Evolutionary conservation across 495 filamentous ascomycete species (phyloP), one percentile per base, ranked within the genome.

Genomic region (Penicillium robsamsonii): DNA sequence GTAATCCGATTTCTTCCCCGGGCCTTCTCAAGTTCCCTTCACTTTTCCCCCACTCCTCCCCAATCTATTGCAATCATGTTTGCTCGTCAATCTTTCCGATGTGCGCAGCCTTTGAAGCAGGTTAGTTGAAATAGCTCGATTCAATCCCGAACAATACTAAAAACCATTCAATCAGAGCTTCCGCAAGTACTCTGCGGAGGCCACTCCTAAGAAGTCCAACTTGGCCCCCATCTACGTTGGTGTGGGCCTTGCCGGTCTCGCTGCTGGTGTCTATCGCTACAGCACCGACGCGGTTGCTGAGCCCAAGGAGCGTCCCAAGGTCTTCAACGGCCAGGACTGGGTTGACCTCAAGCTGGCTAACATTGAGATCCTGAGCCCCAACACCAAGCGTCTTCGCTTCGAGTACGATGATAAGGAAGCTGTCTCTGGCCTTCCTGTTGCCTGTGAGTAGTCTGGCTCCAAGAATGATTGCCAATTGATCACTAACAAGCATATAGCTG

Each of bases 301-400:
- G 65, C 64, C 63, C 55, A 70, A 73, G 62, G 67, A 76, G 25
- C 69, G 72, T 33, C 59, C 68, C 31, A 77, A 74, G 66, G 70
- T 88, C 31, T 89, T 98, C 71, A 87, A 79, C 17, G 95, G 93
- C 55, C 90, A 94, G 73, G 92, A 91, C 63, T 96, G 89, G 73
- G 71, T 96, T 41, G 81, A 83, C 57, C 82, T 96, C 59, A 84
- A 87, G 77, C 80, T 98, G 43, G 84, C 90, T 42, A 81, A 84
- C n/a, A 80, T 90, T 59, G 87, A 91, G 74, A 64, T 70, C 13
- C 70, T 96, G 73, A 96, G 87, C 75, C 85, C 88, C 77, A 96
- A 96, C 80, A 92, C 91, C 54, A 96, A 96, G 86, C 81, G 77
- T 44, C 76, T 96, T 65, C 85, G 88, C 62, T 96, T 96, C 75